Base-by-base conservation (phyloP, 176 grass and related monocot species). In the Echinochloa phyllopogon region DNA sequence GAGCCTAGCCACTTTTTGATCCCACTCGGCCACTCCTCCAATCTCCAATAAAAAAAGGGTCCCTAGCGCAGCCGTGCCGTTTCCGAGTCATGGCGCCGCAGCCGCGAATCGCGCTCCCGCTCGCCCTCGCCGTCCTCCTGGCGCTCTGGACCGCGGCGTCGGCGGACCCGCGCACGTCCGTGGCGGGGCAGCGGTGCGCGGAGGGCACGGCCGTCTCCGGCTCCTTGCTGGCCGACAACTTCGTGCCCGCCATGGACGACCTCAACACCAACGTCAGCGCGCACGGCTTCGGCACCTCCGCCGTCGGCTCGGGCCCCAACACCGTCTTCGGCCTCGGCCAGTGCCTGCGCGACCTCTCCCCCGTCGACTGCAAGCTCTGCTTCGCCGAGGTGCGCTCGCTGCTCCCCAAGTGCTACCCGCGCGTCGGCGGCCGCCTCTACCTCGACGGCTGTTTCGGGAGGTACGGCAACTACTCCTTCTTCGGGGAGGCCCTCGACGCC, bases 401-500 rank as follows among this genome's bases (percentile, higher is more conserved):
- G 40, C 90, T 97, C 10, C 94, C 91, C 17, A 92, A 90, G 74
- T 97, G 94, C 83, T 97, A 97, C 77, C 91, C 91, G 59, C 77
- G 88, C 24, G 87, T 72, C 44, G 87, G 91, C 0, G 91, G 94
- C 1, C n/a, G 74, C 6, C 66, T 97, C 62, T 97, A 88, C 83
- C 91, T 97, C 53, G 89, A 94, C 63, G 91, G 94, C 4, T 97
- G 94, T 77, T 97, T 90, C 72, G 91, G 94, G 0, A 79, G 94
- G 17, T 97, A 97, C 74, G 87, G 0, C 75, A 97, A 94, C 84
- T 88, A 94, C 89, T 94, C 94, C 24, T 97, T 97, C 85, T 94
- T 90, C 61, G 17, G 52, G 8, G 87, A 97, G 70, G 45, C 57
- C 18, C 11, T 86, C 10, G 92, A 75, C 8, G 65, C 92, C 42